These are phyloP conservation scores for Parachlorella kessleri DNA, from an alignment of 139 green algal species.

Conservation along the genomic window DNA sequence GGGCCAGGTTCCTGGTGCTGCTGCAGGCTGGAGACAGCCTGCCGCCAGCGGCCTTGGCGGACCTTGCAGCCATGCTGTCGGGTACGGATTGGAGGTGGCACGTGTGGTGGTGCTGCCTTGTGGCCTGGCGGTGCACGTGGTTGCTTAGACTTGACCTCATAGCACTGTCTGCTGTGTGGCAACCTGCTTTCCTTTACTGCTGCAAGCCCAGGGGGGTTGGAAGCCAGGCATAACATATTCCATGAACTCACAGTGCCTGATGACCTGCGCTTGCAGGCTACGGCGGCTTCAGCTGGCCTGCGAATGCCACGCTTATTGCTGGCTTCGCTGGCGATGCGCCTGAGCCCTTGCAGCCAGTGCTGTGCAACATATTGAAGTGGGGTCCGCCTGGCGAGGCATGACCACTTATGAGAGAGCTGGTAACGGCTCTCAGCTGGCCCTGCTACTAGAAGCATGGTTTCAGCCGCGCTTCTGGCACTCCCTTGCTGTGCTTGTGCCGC, in stretches of 20 bases:
- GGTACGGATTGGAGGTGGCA: background rate
- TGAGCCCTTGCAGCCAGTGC: background rate
- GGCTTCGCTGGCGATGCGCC: background rate
- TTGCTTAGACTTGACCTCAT: background rate
- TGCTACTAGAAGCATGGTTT: too few relatives aligned
- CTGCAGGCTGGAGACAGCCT: background rate
- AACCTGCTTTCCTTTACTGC: too few relatives aligned
- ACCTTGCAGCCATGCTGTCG: constrained; percentile 20
- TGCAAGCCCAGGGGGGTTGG: too few relatives aligned
- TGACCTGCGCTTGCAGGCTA: constrained; percentile 1
- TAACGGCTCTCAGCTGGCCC: too few relatives aligned
- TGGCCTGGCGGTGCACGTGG: background rate
- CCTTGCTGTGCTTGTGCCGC: too few relatives aligned
- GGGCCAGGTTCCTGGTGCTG: constrained; percentile 9
- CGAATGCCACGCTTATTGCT: constrained; percentile 26
- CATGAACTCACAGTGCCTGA: too few relatives aligned
- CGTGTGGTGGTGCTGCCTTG: background rate
- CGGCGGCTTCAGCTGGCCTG: constrained; percentile 28
- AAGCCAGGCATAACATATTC: too few relatives aligned
- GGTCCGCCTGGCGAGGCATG: too few relatives aligned
- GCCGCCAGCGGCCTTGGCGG: background rate
- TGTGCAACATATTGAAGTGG: background rate
- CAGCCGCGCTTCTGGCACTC: too few relatives aligned
- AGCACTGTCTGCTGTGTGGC: background rate
- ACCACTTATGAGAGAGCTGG: too few relatives aligned